Conservation (phyloP, 352 stramenopile genomes). For the Phytopythium litorale region DNA sequence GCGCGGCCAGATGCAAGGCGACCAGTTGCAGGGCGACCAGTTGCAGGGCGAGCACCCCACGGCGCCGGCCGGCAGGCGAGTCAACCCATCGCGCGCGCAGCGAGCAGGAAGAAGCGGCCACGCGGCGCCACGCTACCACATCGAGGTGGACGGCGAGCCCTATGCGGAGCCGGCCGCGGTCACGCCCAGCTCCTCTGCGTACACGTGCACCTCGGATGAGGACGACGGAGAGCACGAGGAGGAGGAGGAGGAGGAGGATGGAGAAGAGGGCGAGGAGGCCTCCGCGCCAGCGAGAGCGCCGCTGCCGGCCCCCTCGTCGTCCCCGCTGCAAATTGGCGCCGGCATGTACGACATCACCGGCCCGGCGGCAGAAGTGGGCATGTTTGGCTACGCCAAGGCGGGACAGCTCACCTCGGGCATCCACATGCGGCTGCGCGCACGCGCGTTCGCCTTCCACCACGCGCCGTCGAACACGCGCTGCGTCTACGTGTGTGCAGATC, state of each 20-base stretch:
- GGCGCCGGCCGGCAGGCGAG: not conserved
- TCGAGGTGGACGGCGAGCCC: not conserved
- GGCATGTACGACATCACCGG: conserved; percentile 87
- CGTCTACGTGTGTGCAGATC: conserved; percentile 87
- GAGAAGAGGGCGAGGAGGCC: not conserved
- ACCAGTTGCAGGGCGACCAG: too few relatives aligned
- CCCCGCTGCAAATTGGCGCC: conserved; percentile 52
- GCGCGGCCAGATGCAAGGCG: too few relatives aligned
- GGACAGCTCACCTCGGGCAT: conserved; percentile 76
- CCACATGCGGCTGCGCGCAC: conserved; percentile 81
- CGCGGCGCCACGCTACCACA: not conserved
- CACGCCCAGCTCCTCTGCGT: conserved; percentile 8
- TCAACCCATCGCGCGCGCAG: not conserved
- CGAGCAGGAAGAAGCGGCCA: not conserved
- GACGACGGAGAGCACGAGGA: not conserved
- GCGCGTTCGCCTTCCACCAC: conserved; percentile 77
- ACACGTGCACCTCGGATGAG: conserved; percentile 8
- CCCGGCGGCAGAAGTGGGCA: conserved; percentile 74
- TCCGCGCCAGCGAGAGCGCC: not conserved
- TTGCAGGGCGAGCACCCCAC: too few relatives aligned
- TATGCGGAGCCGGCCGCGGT: not conserved
- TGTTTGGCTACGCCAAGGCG: conserved; percentile 87
- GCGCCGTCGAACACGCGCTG: conserved; percentile 25
- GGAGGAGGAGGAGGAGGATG: not conserved
- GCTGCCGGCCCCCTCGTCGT: not conserved